These are phyloP conservation scores for Balansia obtecta DNA, from an alignment of 2,329 filamentous ascomycete species.

Conservation along the genomic window DNA sequence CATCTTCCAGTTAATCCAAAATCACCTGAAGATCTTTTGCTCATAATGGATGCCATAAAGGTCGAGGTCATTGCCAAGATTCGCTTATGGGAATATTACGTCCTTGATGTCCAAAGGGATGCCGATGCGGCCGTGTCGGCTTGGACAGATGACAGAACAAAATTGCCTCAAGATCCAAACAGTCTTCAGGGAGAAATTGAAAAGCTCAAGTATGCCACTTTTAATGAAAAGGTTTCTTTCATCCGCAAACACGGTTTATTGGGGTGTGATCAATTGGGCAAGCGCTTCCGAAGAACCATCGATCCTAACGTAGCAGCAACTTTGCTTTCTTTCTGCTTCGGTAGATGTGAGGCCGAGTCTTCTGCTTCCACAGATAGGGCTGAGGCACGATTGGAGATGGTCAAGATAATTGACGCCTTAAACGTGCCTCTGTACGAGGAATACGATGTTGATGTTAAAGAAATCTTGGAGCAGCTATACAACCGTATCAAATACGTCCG, in stretches of 20 bases:
- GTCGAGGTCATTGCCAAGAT: conserved; percentile 64
- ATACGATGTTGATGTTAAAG: conserved; percentile 71
- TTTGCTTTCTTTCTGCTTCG: conserved; percentile 29
- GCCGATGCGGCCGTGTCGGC: conserved; percentile 54
- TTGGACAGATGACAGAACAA: conserved; percentile 53
- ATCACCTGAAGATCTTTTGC: conserved; percentile 57
- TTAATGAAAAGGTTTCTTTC: conserved; percentile 46
- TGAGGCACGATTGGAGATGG: conserved; percentile 41
- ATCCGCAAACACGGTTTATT: conserved; percentile 56
- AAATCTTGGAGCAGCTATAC: conserved; percentile 81
- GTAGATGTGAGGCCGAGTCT: conserved; percentile 46
- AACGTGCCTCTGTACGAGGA: conserved; percentile 87
- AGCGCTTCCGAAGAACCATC: conserved; percentile 61
- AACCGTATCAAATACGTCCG: conserved; percentile 93
- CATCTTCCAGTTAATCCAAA: conserved; percentile 67
- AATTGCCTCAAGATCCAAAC: conserved; percentile 34
- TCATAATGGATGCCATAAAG: conserved; percentile 77
- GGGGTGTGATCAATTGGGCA: conserved; percentile 63
- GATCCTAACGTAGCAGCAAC: conserved; percentile 59
- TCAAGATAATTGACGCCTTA: conserved; percentile 62
- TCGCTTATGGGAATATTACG: conserved; percentile 89
- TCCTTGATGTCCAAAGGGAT: conserved; percentile 65
- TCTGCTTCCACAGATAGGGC: conserved; percentile 32
- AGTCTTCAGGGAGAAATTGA: conserved; percentile 25
- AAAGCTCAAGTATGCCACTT: conserved; percentile 31